These are phyloP conservation scores for Piromyces finnis DNA, from an alignment of 192 early-diverging fungal species.

Conservation along the genomic window DNA sequence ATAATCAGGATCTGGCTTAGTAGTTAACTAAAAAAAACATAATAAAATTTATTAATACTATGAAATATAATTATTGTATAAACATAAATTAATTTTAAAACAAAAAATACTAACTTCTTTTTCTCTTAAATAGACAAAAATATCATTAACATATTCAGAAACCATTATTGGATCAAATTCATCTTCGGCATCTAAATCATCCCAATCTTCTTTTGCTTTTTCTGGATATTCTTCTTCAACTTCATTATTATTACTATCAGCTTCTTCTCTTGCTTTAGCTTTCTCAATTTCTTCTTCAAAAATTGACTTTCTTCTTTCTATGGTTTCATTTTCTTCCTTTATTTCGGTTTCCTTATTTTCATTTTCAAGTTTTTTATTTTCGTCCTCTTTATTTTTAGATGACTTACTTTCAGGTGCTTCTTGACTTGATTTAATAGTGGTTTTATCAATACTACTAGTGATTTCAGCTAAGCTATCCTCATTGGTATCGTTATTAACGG, in stretches of 20 bases:
- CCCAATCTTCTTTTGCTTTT: slow-evolving; percentile 17
- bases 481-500: not conserved
- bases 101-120: slow-evolving; percentile 37
- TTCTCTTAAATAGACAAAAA: slow-evolving; percentile 67
- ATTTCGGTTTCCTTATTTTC: not conserved
- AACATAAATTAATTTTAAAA: too few relatives aligned
- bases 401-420: not conserved
- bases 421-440: not conserved
- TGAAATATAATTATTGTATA: too few relatives aligned
- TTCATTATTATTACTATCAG: not conserved
- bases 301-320: not conserved
- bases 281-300: not conserved
- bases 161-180: slow-evolving; percentile 76
- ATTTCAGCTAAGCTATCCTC: not conserved
- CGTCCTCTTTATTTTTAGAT: not conserved
- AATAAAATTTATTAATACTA: too few relatives aligned
- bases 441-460: not conserved
- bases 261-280: not conserved
- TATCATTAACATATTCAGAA: slow-evolving; percentile 80
- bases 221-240: not conserved
- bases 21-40: slow-evolving; percentile 15
- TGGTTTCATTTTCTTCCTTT: not conserved
- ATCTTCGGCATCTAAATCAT: slow-evolving; percentile 69
- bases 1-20: slow-evolving; percentile 64
- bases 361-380: not conserved